Evolutionary conservation across 169 alveolate species (phyloP).

Genomic region (Plasmodium coatneyi): DNA sequence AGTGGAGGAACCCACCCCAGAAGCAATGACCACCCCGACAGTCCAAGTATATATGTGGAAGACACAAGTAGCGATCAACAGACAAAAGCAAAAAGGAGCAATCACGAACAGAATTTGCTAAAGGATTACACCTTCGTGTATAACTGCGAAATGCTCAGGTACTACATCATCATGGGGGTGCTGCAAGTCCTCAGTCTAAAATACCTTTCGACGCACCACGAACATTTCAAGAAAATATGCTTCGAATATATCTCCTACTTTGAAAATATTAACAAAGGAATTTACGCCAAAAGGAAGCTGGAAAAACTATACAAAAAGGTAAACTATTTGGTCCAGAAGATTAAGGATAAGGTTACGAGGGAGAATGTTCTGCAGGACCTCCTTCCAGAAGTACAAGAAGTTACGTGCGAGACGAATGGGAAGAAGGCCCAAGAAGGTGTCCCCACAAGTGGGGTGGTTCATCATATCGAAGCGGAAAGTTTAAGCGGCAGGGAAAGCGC

Average conservation of each 20-base stretch:
- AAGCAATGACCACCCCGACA: neutral
- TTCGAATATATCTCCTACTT: slow-evolving; percentile 67
- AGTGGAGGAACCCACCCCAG: neutral
- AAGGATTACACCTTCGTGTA: slow-evolving; percentile 27
- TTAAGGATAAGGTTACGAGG: slow-evolving; percentile 13
- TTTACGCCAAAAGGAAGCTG: slow-evolving; percentile 8
- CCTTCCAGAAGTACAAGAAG: neutral
- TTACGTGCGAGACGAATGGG: neutral
- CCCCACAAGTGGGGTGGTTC: neutral
- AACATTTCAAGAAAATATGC: slow-evolving; percentile 52
- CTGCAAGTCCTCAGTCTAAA: slow-evolving; percentile 62
- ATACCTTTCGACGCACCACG: slow-evolving; percentile 64
- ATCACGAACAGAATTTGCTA: neutral
- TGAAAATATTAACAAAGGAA: slow-evolving; percentile 51
- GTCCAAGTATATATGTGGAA: no score
- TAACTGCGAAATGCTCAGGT: slow-evolving; percentile 70
- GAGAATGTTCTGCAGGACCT: neutral
- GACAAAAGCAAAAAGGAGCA: neutral
- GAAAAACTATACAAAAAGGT: slow-evolving; percentile 36
- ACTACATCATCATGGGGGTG: slow-evolving; percentile 69
- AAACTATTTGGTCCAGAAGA: slow-evolving; percentile 32
- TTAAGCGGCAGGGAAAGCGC: neutral
- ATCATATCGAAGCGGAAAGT: neutral
- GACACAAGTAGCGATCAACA: neutral
- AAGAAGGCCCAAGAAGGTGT: neutral